Percentiles rank a stretch among this genome's conserved stretches.
Evolutionary conservation across 441 rosid genomes (phyloP).

Genomic region (Heliophila coronopifolia): DNA sequence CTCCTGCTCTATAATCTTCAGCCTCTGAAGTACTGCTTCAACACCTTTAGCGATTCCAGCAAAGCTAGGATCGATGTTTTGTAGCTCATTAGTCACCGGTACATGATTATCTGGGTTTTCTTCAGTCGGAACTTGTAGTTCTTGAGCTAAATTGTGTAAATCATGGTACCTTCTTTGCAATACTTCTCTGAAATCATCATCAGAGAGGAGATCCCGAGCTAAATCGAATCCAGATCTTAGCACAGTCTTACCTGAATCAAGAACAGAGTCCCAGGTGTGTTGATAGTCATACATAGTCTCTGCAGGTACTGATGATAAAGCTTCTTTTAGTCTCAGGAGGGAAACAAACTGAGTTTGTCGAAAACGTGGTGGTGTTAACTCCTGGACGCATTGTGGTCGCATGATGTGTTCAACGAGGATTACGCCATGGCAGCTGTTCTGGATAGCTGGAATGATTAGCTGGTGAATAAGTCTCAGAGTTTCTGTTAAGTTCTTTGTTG

Average conservation of each 20-base stretch:
- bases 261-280: conserved; percentile 74
- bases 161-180: conserved; percentile 78
- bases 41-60: conserved; percentile 86
- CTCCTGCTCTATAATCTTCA: conserved; percentile 92
- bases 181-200: conserved; percentile 87
- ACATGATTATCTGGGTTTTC: conserved; percentile 33
- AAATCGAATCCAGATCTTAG: conserved; percentile 65
- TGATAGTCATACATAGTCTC: conserved; percentile 89
- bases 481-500: conserved; percentile 81
- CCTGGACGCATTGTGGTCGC: conserved; percentile 73
- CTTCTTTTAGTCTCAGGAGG: conserved; percentile 67
- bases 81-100: conserved; percentile 38
- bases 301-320: conserved; percentile 77
- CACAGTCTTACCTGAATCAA: conserved; percentile 56
- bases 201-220: conserved; percentile 83
- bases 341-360: conserved; percentile 59
- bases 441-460: conserved; percentile 74
- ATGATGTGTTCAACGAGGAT: conserved; percentile 68
- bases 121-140: conserved; percentile 69
- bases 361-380: conserved; percentile 68
- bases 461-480: conserved; percentile 67
- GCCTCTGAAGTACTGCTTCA: conserved; percentile 74
- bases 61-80: conserved; percentile 66
- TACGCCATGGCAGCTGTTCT: conserved; percentile 69
- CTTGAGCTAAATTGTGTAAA: conserved; percentile 72